Base-by-base conservation (phyloP, 768 basidiomycete species). In the Podaxis sp. region DNA sequence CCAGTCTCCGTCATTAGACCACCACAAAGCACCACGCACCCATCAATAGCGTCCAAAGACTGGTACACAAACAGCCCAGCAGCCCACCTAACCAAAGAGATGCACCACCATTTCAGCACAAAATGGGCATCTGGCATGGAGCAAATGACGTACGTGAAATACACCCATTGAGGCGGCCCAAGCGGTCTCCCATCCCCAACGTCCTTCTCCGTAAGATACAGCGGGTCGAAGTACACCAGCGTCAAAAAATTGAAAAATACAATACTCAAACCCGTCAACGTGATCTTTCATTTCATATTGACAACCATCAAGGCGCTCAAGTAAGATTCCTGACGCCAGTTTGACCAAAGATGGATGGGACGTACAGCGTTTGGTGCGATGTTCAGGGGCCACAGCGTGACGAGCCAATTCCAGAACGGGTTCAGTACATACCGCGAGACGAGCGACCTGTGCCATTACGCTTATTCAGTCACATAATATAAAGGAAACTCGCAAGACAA, bases 371-470 rank as follows among this genome's bases (percentile, higher is more conserved):
- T 98, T 1, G 95, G 95, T 0, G 95, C 95, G 5, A 98, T 80
- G 50, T 80, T 87, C 50, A 82, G 79, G 2, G 95, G 95, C 87
- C 92, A 96, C 26, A 95, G 80, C 4, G 86, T 94, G 59, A 96
- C 91, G 65, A 96, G 86, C 91, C 91, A 91, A 37, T 81, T 92
- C 95, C 95, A 97, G 76, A 89, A 96, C 2, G 91, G 91, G 49
- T 87, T 84, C 58, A 98, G 78, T 24, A 95, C 76, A 73, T 89
- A 88, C 70, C 84, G 81, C 41, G 93, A 93, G 2, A 91, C 68
- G 36, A 92, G 67, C 8, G 93, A 96, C 72, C 93, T 95, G 64
- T 36, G 17, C 17, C 40, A 10, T 41, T 41, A 6, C 49, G 38
- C 55, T 5, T 33, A 12, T 49, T 40, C 7, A 54, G 63, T 24